Percentiles rank a stretch among this genome's conserved stretches.
Conservation (phyloP, 768 basidiomycete genomes). For the Mycena floridula region DNA sequence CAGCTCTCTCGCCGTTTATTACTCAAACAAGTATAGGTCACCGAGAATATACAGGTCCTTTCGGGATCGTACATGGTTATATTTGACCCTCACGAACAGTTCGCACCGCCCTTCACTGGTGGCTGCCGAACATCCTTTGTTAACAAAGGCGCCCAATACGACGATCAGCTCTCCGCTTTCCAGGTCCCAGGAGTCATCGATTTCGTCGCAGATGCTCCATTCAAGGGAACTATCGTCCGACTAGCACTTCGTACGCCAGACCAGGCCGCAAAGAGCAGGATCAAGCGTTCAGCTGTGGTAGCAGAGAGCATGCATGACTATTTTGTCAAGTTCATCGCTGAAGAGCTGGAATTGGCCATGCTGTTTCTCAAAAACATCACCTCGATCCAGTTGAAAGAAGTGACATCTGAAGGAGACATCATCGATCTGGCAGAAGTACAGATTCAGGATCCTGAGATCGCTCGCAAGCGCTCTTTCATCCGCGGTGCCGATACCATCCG, state of each 20-base stretch:
- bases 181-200: constrained; percentile 2
- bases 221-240: constrained; percentile 19
- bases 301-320: constrained; percentile 11
- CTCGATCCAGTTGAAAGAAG: constrained; percentile 18
- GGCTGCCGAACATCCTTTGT: neutral
- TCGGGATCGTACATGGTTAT: constrained; percentile 19
- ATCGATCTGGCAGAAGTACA: constrained; percentile 5
- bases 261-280: constrained; percentile 5
- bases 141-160: constrained; percentile 5
- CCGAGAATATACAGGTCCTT: constrained; percentile 24
- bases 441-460: neutral
- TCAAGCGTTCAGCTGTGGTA: constrained; percentile 7
- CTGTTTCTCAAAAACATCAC: constrained; percentile 21
- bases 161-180: constrained; percentile 20
- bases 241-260: constrained; percentile 19
- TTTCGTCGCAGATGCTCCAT: neutral
- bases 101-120: neutral
- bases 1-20: neutral
- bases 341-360: constrained; percentile 18
- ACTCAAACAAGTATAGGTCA: constrained; percentile 15
- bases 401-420: constrained; percentile 11
- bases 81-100: constrained; percentile 21
- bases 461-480: neutral
- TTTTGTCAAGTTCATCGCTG: constrained; percentile 18
- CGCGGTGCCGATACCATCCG: neutral